Evolutionary conservation across 371 early-diverging fungal genomes (phyloP).

Genomic region (Capniomyces stellatus): DNA sequence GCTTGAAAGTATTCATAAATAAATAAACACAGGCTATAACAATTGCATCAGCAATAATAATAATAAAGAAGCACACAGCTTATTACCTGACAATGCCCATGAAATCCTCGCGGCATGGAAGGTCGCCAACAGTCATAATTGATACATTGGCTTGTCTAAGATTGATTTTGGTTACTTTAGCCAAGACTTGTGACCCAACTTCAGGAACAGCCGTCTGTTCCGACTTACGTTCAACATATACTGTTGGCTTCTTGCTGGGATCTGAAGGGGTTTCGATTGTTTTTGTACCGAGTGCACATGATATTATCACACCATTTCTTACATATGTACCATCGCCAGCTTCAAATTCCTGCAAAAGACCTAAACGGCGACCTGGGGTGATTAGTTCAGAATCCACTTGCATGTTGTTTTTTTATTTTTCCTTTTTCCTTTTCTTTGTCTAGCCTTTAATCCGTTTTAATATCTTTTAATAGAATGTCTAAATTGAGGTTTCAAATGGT

Average conservation of each 20-base stretch:
- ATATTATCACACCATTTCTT: constrained; percentile 54
- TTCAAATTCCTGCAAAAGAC: constrained; percentile 44
- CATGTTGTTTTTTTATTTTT: too few relatives aligned
- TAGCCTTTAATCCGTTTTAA: too few relatives aligned
- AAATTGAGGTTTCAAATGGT: too few relatives aligned
- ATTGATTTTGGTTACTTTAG: constrained; percentile 70
- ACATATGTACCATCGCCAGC: constrained; percentile 65
- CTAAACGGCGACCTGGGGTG: constrained; percentile 69
- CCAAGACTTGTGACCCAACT: constrained; percentile 59
- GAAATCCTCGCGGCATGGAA: constrained; percentile 79
- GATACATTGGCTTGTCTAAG: constrained; percentile 65
- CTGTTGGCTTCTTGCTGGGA: constrained; percentile 18
- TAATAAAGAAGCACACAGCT: too few relatives aligned
- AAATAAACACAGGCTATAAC: too few relatives aligned
- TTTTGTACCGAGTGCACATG: constrained; percentile 56
- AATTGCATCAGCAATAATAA: too few relatives aligned
- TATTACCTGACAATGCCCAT: constrained; percentile 52
- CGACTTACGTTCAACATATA: constrained; percentile 48
- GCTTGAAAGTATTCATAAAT: too few relatives aligned
- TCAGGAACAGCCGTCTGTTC: constrained; percentile 62
- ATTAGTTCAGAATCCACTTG: constrained; percentile 22
- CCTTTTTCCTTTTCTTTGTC: too few relatives aligned
- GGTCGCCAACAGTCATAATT: constrained; percentile 72
- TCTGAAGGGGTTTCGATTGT: constrained; percentile 17
- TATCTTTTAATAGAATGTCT: too few relatives aligned